A percentile compares a stretch with the other conserved stretches of the same genome.
Evolutionary conservation across 2,329 filamentous ascomycete species (phyloP).

Genomic region (Scortechinia acanthostroma): DNA sequence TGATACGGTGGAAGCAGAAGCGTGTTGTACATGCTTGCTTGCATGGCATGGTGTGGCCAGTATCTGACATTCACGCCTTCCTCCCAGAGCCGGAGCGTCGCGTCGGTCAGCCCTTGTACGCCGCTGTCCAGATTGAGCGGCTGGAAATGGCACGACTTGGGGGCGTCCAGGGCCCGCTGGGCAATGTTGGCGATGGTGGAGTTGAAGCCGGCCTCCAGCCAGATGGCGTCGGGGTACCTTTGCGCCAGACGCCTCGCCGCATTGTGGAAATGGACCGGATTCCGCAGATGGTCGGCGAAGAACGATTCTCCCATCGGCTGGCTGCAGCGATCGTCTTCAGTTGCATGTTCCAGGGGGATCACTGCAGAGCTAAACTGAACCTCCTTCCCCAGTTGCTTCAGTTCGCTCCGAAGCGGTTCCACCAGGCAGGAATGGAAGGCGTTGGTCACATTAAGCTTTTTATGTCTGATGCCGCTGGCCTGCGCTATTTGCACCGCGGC

Average conservation of each 20-base stretch:
- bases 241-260: slow-evolving; percentile 6
- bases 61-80: slow-evolving; percentile 11
- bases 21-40: slow-evolving; percentile 10
- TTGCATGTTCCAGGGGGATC: slow-evolving; percentile 4
- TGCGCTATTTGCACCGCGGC: background rate
- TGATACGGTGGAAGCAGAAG: slow-evolving; percentile 22
- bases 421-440: background rate
- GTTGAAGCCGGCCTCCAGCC: slow-evolving; percentile 7
- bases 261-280: slow-evolving; percentile 7
- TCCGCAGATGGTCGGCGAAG: slow-evolving; percentile 6
- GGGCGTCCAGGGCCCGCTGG: slow-evolving; percentile 1
- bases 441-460: background rate
- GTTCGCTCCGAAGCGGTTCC: background rate
- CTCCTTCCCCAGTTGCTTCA: background rate
- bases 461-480: background rate
- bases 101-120: slow-evolving; percentile 3
- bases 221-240: slow-evolving; percentile 5
- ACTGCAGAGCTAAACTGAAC: background rate
- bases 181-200: slow-evolving; percentile 6
- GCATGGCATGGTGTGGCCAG: slow-evolving; percentile 15
- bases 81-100: slow-evolving; percentile 15
- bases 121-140: slow-evolving; percentile 5
- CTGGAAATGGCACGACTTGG: background rate
- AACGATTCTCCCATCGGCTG: too few species aligned
- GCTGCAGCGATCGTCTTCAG: too few species aligned